Evolutionary conservation across 352 stramenopile genomes (phyloP), one percentile per base, ranked within the genome.

Genomic region (Pythium aquatile): DNA sequence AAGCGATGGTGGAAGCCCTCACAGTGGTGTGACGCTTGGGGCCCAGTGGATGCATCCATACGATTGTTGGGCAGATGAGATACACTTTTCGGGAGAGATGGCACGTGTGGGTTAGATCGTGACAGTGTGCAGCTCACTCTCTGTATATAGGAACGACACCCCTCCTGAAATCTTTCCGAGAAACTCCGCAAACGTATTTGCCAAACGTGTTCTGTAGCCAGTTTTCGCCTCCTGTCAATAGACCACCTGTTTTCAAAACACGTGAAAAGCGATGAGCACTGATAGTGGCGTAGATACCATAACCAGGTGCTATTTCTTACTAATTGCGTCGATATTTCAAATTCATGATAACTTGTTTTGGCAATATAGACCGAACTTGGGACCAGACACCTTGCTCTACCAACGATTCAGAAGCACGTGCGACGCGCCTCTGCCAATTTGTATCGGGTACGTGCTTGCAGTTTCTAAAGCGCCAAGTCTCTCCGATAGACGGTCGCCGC

Each of bases 61-160:
- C 35, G 42, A 48, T 48, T 24, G 16, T 48, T 48, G 42, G 42
- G 24, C 24, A 54, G 24, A 13, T 4, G 44, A 32, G 59, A 65
- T 49, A 65, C 47, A 54, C 24, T 58, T 52, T 42, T 29, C n/a
- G 33, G 59, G 49, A 32, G 2, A 8, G 59, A 65, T 35, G 59
- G 32, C 59, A 59, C 35, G 29, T 39, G 47, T 65, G 49, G 48
- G 59, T 65, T 65, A 59, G 24, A 7, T 39, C 32, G 3, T 0
- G 8, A 26, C 8, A 20, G 1, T 13, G 7, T 33, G 28, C 1
- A 9, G 17, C 1, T 28, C 5, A 1, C 14, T 16, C 17, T 1
- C 2, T 47, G 17, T 49, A 28, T 52, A 46, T 39, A 65, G 48
- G 59, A 24, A 37, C 32, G 49, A 59, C 49, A 6, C 29, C 59